Evolutionary conservation across 164 flowering plant genomes (phyloP).

Genomic region (Vitis amurensis): DNA sequence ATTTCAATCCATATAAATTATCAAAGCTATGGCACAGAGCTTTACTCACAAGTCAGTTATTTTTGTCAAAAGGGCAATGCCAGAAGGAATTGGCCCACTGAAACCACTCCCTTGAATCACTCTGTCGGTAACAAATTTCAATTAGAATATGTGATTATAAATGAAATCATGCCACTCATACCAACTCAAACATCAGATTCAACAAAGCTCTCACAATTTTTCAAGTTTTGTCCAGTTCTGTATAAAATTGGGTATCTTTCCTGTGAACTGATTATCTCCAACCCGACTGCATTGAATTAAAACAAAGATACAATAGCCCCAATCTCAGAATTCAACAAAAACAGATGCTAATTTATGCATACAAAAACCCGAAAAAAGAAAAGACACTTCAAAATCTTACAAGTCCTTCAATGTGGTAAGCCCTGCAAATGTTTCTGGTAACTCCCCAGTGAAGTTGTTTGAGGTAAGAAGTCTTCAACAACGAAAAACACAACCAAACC

Average conservation of each 20-base stretch:
- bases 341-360: no score
- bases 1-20: no score
- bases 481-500: neutral
- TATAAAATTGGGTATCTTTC: slow-evolving; percentile 52
- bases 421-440: slow-evolving; percentile 41
- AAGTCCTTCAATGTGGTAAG: slow-evolving; percentile 38
- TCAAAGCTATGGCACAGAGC: neutral
- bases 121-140: slow-evolving; percentile 18
- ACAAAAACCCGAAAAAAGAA: no score
- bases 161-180: no score
- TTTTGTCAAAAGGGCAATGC: slow-evolving; percentile 23
- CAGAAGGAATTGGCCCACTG: slow-evolving; percentile 44
- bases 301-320: neutral
- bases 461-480: slow-evolving; percentile 33
- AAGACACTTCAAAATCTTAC: slow-evolving; percentile 27
- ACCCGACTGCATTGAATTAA: slow-evolving; percentile 35
- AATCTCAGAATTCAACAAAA: no score
- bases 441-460: slow-evolving; percentile 48
- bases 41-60: slow-evolving; percentile 35
- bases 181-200: neutral
- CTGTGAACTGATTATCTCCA: slow-evolving; percentile 42
- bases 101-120: slow-evolving; percentile 43
- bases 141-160: neutral
- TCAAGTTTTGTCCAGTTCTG: slow-evolving; percentile 36
- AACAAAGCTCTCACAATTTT: slow-evolving; percentile 29